Evolutionary conservation across 495 filamentous ascomycete species (phyloP).

Genomic region (Aspergillus wentii): DNA sequence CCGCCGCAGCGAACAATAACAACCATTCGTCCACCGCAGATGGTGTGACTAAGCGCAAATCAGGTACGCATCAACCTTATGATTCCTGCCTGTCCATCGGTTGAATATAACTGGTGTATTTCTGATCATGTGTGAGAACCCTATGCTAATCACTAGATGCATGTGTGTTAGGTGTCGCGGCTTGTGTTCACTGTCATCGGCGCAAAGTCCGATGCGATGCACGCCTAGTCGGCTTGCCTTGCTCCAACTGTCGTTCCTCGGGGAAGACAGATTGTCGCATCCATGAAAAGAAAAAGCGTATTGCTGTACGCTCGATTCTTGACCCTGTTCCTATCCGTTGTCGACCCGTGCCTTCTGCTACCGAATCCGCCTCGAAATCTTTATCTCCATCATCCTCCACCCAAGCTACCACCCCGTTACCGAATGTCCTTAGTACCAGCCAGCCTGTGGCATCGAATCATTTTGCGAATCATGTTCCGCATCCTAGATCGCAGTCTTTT

Average conservation of each 20-base stretch:
- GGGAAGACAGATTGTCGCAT: constrained; percentile 44
- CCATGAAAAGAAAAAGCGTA: constrained; percentile 45
- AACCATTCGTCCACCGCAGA: constrained; percentile 15
- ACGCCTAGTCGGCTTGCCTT: constrained; percentile 38
- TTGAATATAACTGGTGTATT: not conserved
- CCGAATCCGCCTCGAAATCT: constrained; percentile 21
- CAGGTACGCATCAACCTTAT: constrained; percentile 12
- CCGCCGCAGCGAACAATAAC: constrained; percentile 19
- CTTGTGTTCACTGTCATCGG: constrained; percentile 45
- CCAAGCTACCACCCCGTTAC: constrained; percentile 23
- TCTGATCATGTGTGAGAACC: not conserved
- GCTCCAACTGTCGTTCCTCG: constrained; percentile 42
- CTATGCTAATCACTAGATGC: not conserved
- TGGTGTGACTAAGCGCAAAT: constrained; percentile 27
- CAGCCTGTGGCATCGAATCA: constrained; percentile 16
- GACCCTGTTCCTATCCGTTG: constrained; percentile 46
- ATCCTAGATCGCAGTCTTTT: constrained; percentile 18
- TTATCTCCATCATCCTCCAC: constrained; percentile 13
- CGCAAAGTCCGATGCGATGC: constrained; percentile 48
- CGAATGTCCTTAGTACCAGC: constrained; percentile 22
- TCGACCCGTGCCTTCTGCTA: constrained; percentile 28
- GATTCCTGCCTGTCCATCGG: too few relatives aligned
- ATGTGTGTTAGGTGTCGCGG: constrained; percentile 30
- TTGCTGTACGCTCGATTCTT: constrained; percentile 41
- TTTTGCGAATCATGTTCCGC: too few relatives aligned